Evolutionary conservation across 345 rosid species (phyloP).

Genomic region (Pelargonium nanum): DNA sequence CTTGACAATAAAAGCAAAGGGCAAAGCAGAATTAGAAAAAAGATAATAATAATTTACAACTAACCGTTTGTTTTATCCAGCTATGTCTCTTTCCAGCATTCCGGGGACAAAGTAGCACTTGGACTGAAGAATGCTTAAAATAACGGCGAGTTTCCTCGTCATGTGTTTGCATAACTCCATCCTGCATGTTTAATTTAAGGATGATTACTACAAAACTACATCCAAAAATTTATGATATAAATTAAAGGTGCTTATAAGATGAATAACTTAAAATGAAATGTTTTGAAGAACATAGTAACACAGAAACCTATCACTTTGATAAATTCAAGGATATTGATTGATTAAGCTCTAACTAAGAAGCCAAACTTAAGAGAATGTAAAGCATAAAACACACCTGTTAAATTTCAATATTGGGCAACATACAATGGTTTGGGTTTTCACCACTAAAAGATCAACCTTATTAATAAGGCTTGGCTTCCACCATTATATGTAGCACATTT

Average conservation of each 20-base stretch:
- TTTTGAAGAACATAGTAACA: no score
- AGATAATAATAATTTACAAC: no score
- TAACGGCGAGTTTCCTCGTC: constrained; percentile 94
- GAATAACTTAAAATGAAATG: no score
- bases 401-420: background rate
- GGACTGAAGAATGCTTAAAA: constrained; percentile 90
- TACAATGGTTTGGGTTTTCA: no score
- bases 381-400: background rate
- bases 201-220: background rate
- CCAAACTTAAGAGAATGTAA: background rate
- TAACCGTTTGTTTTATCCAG: constrained; percentile 81
- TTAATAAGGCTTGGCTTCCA: no score
- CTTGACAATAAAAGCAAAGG: background rate
- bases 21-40: constrained; percentile 6
- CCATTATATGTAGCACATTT: no score
- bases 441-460: no score
- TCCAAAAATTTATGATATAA: no score
- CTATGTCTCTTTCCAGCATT: constrained; percentile 88
- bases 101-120: constrained; percentile 86
- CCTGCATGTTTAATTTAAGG: constrained; percentile 37
- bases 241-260: no score
- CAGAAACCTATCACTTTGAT: no score
- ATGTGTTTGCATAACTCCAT: constrained; percentile 91
- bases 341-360: background rate
- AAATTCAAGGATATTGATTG: no score